phyloP scores from a whole-genome alignment of 139 green algal genomes.

The Chara braunii region DNA sequence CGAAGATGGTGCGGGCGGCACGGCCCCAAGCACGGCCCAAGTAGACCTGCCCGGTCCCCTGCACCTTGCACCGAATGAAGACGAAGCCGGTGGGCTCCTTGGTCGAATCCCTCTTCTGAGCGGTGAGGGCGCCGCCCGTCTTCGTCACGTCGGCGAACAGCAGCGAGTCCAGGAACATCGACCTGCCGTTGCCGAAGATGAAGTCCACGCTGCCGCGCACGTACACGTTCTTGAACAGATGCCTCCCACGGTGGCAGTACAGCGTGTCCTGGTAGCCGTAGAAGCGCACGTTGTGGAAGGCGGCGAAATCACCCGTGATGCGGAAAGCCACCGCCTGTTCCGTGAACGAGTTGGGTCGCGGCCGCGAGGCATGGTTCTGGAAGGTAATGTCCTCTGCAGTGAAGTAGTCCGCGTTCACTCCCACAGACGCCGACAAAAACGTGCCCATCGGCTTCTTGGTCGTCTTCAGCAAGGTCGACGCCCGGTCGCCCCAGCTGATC shows the following conservation, averaged over 20 bases:
- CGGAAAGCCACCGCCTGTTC: conserved; percentile 19
- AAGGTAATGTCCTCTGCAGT: conserved; percentile 19
- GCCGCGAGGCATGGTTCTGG: background rate
- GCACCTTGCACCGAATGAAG: background rate
- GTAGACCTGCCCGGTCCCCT: conserved; percentile 1
- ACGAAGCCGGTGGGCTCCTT: background rate
- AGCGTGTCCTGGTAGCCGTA: conserved; percentile 7
- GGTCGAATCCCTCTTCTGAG: background rate
- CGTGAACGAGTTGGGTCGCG: conserved; percentile 2
- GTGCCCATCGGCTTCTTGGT: background rate
- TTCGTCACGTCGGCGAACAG: too few relatives aligned
- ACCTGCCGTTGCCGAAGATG: conserved; percentile 9
- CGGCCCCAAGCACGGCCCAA: conserved; percentile 10
- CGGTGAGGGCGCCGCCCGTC: too few relatives aligned
- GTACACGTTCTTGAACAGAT: conserved; percentile 12
- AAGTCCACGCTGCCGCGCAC: conserved; percentile 12
- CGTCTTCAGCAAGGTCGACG: too few relatives aligned
- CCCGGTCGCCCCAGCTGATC: too few relatives aligned
- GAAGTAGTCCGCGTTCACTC: conserved; percentile 8
- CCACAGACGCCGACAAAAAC: background rate
- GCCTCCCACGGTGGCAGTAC: conserved; percentile 5
- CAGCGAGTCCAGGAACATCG: too few relatives aligned
- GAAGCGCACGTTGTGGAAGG: conserved; percentile 10
- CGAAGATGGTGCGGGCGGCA: conserved; percentile 14
- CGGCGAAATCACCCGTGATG: background rate